phyloP scores from a whole-genome alignment of 345 rosid species.

The Dipteronia dyeriana region DNA sequence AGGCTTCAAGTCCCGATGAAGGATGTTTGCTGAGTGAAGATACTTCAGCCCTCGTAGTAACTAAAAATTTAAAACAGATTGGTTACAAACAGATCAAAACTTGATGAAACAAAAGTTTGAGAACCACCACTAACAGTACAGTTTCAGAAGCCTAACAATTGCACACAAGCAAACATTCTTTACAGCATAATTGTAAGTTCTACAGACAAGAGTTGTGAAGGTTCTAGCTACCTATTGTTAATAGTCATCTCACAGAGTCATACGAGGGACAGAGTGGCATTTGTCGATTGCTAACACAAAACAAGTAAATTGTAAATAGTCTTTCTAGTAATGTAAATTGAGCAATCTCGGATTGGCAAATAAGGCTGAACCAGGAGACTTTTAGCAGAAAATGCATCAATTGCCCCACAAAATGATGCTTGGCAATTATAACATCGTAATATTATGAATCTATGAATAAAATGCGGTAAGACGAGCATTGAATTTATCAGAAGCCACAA shows the following conservation, averaged over 20 bases:
- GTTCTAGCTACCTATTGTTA: neutral
- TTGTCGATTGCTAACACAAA: neutral
- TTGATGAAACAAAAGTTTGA: neutral
- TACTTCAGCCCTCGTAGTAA: constrained; percentile 79
- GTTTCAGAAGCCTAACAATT: constrained; percentile 4
- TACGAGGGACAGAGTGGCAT: constrained; percentile 1
- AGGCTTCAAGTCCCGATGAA: constrained; percentile 89
- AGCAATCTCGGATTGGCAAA: neutral
- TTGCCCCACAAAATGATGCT: neutral
- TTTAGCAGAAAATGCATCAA: neutral
- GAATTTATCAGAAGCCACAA: constrained; percentile 3
- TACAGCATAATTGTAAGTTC: neutral
- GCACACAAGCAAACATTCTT: neutral
- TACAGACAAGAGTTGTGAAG: neutral
- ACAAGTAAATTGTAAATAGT: no score
- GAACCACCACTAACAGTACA: neutral
- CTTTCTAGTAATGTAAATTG: neutral
- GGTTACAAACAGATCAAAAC: constrained; percentile 12
- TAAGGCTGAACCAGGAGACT: neutral
- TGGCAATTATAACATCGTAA: neutral
- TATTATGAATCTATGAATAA: neutral
- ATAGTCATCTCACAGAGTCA: neutral
- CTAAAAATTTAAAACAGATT: constrained; percentile 36
- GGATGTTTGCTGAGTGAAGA: constrained; percentile 91
- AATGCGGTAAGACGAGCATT: neutral